Percentiles rank a stretch among this genome's conserved stretches.
phyloP scores from a whole-genome alignment of 495 filamentous ascomycete species.

The Aspergillus sclerotiicarbonarius region DNA sequence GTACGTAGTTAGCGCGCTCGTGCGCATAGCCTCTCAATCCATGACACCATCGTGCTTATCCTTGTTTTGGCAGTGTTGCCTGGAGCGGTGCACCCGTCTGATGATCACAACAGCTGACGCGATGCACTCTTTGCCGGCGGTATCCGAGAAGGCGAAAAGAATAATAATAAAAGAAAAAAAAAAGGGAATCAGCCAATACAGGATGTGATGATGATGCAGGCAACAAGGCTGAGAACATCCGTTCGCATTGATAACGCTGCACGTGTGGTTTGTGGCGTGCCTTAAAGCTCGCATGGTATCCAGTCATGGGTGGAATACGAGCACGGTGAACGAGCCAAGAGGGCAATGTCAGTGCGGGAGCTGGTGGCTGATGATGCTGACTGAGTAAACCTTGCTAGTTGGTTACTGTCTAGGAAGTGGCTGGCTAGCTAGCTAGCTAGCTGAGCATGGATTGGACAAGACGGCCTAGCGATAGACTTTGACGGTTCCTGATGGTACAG shows the following conservation, averaged over 20 bases:
- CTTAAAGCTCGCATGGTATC: neutral
- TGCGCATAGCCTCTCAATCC: too few relatives aligned
- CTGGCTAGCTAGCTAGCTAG: neutral
- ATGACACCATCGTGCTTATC: too few relatives aligned
- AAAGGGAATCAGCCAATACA: neutral
- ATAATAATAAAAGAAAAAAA: too few relatives aligned
- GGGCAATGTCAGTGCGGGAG: neutral
- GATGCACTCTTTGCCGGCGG: neutral
- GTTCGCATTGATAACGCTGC: neutral
- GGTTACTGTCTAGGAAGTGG: too few relatives aligned
- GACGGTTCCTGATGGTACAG: slow-evolving; percentile 20
- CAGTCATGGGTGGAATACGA: neutral
- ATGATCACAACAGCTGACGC: too few relatives aligned
- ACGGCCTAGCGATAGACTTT: slow-evolving; percentile 23
- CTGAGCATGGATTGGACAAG: neutral
- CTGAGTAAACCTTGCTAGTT: neutral
- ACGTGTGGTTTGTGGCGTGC: neutral
- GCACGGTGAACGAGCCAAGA: neutral
- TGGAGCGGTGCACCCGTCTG: too few relatives aligned
- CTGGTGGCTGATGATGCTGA: neutral
- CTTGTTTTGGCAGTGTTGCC: too few relatives aligned
- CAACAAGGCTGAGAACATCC: neutral
- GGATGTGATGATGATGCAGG: neutral
- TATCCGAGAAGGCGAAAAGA: neutral
- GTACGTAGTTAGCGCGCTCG: too few relatives aligned